Base-by-base conservation (phyloP, 768 basidiomycete genomes). In the Hypholoma fasciculare region DNA sequence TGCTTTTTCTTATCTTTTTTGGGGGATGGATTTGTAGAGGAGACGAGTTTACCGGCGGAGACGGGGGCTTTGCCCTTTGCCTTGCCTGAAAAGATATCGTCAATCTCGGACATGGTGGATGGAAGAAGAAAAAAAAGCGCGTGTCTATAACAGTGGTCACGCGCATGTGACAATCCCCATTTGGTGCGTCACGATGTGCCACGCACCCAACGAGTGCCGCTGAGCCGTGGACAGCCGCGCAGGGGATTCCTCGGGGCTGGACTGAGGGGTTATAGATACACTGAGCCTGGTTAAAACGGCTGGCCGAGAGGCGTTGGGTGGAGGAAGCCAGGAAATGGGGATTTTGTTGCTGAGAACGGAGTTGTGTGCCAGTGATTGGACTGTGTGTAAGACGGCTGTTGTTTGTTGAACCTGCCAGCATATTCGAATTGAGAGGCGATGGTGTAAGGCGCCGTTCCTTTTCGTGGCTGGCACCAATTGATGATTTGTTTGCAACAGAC, bases 71-170 rank as follows among this genome's bases (percentile, higher is more conserved):
- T 57, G 62, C 51, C 46, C 63, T 76, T 78, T 62, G 73, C 73
- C 64, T 81, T 84, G 61, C 78, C 75, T 40, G 90, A 80, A 71
- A 94, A 94, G 67, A 94, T 94, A 65, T 83, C 84, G 79, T 94
- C 92, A 70, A 94, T 94, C 81, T 93, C 92, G 52, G 88, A 88
- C 78, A 82, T 79, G 62, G 75, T 63, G 26, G 50, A 46, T 50
- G 36, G 48, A 54, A n/a, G 52, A 43, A 59, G 48, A 57, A 61
- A 58, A 23, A 60, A 48, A 40, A 49, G 26, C 54, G 49, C 49
- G 56, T 49, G 58, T 27, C 39, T 54, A 49, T 59, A 47, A 47
- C 7, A 20, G 27, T 26, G 5, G 56, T 52, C 52, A 62, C 56
- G 40, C 9, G 30, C 9, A n/a, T 54, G 58, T 60, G 50, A 61